phyloP scores from a whole-genome alignment of 306 rosid genomes.

The Senna tora region DNA sequence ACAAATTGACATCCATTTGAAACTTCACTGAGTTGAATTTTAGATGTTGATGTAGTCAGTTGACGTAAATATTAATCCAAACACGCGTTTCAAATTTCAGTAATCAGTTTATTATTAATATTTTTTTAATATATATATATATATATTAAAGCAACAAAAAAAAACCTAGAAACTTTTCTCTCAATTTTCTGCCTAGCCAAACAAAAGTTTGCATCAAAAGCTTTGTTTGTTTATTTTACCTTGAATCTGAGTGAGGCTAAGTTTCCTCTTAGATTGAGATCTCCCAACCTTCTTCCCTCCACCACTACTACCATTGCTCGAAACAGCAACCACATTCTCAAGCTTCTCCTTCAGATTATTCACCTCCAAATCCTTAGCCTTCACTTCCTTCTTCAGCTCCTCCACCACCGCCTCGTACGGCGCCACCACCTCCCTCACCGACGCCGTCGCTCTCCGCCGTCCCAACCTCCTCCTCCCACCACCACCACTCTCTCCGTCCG shows the following conservation, averaged over 20 bases:
- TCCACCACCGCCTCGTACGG: conserved; percentile 95
- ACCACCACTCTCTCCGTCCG: conserved; percentile 31
- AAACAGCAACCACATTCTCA: conserved; percentile 47
- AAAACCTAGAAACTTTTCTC: conserved; percentile 21
- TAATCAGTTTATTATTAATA: no score
- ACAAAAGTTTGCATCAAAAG: conserved; percentile 4
- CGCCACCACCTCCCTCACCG: conserved; percentile 84
- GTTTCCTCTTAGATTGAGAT: conserved; percentile 69
- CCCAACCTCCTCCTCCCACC: conserved; percentile 33
- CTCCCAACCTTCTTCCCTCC: conserved; percentile 69
- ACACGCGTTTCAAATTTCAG: neutral
- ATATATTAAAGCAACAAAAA: neutral
- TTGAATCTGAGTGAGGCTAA: conserved; percentile 59
- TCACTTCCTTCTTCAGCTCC: conserved; percentile 83
- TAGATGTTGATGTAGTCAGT: neutral
- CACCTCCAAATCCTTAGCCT: conserved; percentile 76
- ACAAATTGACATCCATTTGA: neutral
- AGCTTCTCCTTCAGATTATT: conserved; percentile 85
- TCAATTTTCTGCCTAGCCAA: conserved; percentile 25
- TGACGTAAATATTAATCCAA: neutral
- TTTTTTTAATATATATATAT: no score
- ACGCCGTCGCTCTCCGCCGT: conserved; percentile 38
- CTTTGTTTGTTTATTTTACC: conserved; percentile 47
- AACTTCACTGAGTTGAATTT: neutral
- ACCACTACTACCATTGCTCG: conserved; percentile 45